Percentiles rank a stretch among this genome's conserved stretches.
phyloP scores from a whole-genome alignment of 2,329 filamentous ascomycete species.

The Botrytis medusae region DNA sequence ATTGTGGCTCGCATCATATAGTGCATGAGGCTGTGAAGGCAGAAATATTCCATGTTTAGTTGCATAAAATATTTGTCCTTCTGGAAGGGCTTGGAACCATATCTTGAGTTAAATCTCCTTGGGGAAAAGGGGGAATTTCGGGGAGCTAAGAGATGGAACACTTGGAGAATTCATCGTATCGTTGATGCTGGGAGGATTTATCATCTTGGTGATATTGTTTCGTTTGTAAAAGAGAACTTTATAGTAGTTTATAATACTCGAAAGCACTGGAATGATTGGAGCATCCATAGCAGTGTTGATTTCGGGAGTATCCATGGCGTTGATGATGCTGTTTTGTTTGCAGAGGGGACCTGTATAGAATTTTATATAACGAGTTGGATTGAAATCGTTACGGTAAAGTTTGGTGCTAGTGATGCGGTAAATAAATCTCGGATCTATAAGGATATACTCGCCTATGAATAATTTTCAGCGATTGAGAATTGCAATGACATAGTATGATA shows the following conservation, averaged over 20 bases:
- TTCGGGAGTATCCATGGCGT: not conserved
- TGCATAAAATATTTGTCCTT: not conserved
- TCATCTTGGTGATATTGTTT: not conserved
- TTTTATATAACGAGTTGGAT: not conserved
- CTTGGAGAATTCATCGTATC: accelerated
- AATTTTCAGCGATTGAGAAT: not conserved
- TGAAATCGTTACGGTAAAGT: not conserved
- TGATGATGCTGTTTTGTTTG: not conserved
- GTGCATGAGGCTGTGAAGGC: not conserved
- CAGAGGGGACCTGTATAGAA: not conserved
- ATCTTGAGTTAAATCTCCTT: not conserved
- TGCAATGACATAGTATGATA: not conserved
- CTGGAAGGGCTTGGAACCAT: not conserved
- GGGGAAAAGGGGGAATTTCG: not conserved
- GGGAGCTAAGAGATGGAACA: not conserved
- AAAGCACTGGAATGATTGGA: not conserved
- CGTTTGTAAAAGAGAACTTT: not conserved
- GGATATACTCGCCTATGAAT: not conserved
- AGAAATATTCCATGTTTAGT: not conserved
- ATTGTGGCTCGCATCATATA: not conserved
- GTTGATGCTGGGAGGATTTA: too few species aligned
- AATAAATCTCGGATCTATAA: not conserved
- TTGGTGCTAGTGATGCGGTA: not conserved
- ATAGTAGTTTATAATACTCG: not conserved
- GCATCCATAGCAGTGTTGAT: not conserved